Percentiles rank a stretch among this genome's conserved stretches.
Evolutionary conservation across 1,284 basidiomycete genomes (phyloP).

Genomic region (Fomitopsis betulina): DNA sequence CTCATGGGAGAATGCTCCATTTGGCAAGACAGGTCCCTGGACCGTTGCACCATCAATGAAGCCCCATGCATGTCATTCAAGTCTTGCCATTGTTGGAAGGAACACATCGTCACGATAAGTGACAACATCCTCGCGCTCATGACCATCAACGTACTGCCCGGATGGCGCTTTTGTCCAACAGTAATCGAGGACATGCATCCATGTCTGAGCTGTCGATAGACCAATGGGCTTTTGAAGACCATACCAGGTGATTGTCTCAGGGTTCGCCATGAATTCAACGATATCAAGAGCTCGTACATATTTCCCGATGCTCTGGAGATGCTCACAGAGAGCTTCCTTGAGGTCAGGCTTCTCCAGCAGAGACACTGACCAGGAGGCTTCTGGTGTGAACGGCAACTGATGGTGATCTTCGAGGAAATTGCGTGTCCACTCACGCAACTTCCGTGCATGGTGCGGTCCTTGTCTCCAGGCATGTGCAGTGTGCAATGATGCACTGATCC

Average conservation of each 20-base stretch:
- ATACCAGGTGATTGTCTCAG: neutral
- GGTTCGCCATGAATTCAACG: neutral
- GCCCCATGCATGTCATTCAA: no score
- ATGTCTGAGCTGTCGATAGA: neutral
- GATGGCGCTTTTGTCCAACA: slow-evolving; percentile 6
- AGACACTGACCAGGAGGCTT: neutral
- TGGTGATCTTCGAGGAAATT: neutral
- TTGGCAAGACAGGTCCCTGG: no score
- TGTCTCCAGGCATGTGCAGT: neutral
- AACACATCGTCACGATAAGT: slow-evolving; percentile 26
- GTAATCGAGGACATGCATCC: neutral
- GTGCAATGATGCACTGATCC: neutral
- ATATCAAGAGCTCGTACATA: neutral
- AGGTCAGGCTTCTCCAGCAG: neutral
- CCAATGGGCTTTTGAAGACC: neutral
- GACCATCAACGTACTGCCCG: slow-evolving; percentile 29
- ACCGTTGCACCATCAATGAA: no score
- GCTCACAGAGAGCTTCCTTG: neutral
- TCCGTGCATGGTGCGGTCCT: neutral
- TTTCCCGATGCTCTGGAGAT: neutral
- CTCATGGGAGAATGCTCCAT: no score
- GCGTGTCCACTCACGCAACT: neutral
- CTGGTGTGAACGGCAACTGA: neutral
- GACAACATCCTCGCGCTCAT: slow-evolving; percentile 32
- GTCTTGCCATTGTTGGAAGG: slow-evolving; percentile 26